phyloP scores from a whole-genome alignment of 805 yeast species.

The Ogataea methanolica region DNA sequence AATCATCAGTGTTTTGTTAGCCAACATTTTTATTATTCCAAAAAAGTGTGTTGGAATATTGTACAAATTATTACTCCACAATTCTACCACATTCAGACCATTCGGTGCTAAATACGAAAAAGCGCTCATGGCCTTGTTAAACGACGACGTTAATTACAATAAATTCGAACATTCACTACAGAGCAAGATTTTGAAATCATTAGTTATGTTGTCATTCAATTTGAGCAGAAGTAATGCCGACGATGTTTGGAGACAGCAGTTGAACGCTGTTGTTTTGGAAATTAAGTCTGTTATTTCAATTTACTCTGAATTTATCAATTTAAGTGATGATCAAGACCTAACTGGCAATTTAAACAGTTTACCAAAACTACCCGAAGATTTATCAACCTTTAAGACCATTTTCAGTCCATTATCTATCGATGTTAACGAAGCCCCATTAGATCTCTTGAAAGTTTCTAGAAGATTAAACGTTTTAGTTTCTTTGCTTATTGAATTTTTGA shows the following conservation, averaged over 20 bases:
- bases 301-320: constrained; percentile 54
- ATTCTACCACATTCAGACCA: constrained; percentile 81
- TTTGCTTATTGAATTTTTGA: constrained; percentile 41
- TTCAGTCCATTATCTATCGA: constrained; percentile 55
- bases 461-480: constrained; percentile 45
- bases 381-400: constrained; percentile 18
- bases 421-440: constrained; percentile 44
- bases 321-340: constrained; percentile 52
- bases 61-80: constrained; percentile 42
- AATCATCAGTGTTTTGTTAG: constrained; percentile 52
- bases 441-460: constrained; percentile 47
- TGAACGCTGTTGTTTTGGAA: constrained; percentile 47
- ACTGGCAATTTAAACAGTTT: constrained; percentile 35
- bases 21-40: constrained; percentile 35
- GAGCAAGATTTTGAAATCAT: constrained; percentile 39
- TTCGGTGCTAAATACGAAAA: constrained; percentile 58
- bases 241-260: constrained; percentile 41
- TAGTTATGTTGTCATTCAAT: constrained; percentile 52
- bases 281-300: constrained; percentile 50
- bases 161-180: constrained; percentile 38
- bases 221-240: constrained; percentile 47
- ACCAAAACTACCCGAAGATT: constrained; percentile 29
- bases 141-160: constrained; percentile 29
- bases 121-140: constrained; percentile 35
- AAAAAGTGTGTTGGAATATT: constrained; percentile 36